A percentile compares a stretch with the other conserved stretches of the same genome.
Evolutionary conservation across 495 filamentous ascomycete species (phyloP).

Genomic region (Cudoniella acicularis): DNA sequence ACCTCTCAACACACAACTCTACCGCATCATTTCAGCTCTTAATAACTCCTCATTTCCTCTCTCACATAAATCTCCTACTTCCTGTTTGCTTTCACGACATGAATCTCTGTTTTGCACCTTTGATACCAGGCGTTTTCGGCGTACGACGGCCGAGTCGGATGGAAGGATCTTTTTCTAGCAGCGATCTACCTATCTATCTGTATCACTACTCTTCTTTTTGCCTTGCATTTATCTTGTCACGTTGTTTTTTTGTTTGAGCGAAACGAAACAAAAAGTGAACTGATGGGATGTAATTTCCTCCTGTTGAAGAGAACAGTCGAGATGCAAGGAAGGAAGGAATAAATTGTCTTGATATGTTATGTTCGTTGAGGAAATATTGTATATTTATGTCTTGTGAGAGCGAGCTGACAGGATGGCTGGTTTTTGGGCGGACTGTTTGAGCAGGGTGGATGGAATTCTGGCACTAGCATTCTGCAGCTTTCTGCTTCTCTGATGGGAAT

Average conservation of each 20-base stretch:
- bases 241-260: no score
- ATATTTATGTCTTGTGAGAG: background rate
- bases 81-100: background rate
- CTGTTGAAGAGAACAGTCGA: conserved; percentile 5
- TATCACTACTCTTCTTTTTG: conserved; percentile 22
- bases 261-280: background rate
- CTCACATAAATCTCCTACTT: background rate
- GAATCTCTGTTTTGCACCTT: background rate
- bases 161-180: no score
- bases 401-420: no score
- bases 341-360: background rate
- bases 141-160: no score
- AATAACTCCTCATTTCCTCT: background rate
- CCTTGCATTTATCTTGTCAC: background rate
- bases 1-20: background rate
- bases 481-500: no score
- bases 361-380: background rate
- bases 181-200: conserved; percentile 1
- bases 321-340: conserved; percentile 1
- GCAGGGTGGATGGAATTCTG: no score
- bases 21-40: background rate
- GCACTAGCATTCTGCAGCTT: no score
- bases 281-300: background rate
- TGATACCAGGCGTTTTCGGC: conserved; percentile 13
- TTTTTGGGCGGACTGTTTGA: no score